Percentiles rank a stretch among this genome's conserved stretches.
These are phyloP conservation scores for Anastatica hierochuntica DNA, from an alignment of 345 rosid genomes.

Conservation along the genomic window DNA sequence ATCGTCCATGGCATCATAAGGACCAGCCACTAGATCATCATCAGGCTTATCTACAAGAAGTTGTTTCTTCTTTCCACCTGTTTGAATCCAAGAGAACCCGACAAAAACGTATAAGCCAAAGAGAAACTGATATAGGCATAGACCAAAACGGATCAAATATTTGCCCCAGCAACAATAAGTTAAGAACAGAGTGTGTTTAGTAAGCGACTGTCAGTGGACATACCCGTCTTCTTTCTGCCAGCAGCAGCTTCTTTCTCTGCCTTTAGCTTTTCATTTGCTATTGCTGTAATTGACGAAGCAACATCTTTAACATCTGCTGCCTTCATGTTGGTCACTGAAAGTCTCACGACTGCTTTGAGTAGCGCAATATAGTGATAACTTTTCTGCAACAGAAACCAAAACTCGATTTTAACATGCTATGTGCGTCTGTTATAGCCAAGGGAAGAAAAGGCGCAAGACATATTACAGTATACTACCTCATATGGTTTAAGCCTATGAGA, in stretches of 20 bases:
- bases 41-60: constrained; percentile 65
- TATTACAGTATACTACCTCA: constrained; percentile 40
- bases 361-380: constrained; percentile 67
- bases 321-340: constrained; percentile 57
- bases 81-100: too few relatives aligned
- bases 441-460: background rate
- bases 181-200: background rate
- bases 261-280: constrained; percentile 88
- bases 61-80: constrained; percentile 72
- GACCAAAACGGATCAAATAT: too few relatives aligned
- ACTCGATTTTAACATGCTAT: background rate
- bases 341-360: constrained; percentile 84
- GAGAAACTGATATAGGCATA: too few relatives aligned
- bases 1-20: constrained; percentile 59
- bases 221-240: constrained; percentile 83
- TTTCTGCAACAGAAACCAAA: constrained; percentile 50
- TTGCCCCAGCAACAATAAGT: too few relatives aligned
- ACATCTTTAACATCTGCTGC: constrained; percentile 94
- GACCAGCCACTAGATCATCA: constrained; percentile 47
- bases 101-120: too few relatives aligned
- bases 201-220: too few relatives aligned
- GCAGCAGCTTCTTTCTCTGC: constrained; percentile 84
- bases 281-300: constrained; percentile 75
- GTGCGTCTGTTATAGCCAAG: background rate
- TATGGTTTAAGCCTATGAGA: constrained; percentile 55